Base-by-base conservation (phyloP, 306 rosid genomes). In the Phaseolus lunatus region DNA sequence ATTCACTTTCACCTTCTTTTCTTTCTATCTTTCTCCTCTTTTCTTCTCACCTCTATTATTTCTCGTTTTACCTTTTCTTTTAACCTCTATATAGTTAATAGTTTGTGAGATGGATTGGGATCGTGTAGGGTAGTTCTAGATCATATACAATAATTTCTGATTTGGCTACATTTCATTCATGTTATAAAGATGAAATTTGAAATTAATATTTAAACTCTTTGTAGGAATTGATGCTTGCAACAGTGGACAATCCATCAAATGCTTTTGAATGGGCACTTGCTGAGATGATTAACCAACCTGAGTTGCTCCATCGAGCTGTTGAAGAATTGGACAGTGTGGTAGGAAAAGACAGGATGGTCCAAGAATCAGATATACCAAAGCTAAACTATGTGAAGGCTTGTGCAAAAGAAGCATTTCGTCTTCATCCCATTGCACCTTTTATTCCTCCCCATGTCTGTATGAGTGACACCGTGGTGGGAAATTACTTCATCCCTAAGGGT, bases 401-500 rank as follows among this genome's bases (percentile, higher is more conserved):
- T 48, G 75, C 78, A 7, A 86, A 83, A 58, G 65, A 58, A 26
- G 65, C 63, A 11, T 12, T 56, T 56, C 33, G 48, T 7, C 48
- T 43, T 43, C 48, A 43, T 43, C 48, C 48, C 1, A 3, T 43
- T 3, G 15, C 15, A 3, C 48, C 48, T 43, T 43, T 43, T 1
- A 11, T 43, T 12, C 15, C 15, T 11, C 48, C 48, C 1, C 48
- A 43, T 43, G 14, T 43, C 48, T 43, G 5, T 12, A 11, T 43
- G 48, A 27, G 27, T 2, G 87, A 90, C 24, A 52, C 78, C 5
- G 2, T 62, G 5, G 86, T 90, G 0, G 72, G 78, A 5, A 77
- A 70, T 23, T 79, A 87, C 80, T 79, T 83, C 13, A 83, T 89
- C 56, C 87, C 89, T 1, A 87, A 86, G 9, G 87, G 88, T 0